A percentile compares a stretch with the other conserved stretches of the same genome.
Conservation (phyloP, 1,139 yeast species). For the Yamadazyma trypodendri region DNA sequence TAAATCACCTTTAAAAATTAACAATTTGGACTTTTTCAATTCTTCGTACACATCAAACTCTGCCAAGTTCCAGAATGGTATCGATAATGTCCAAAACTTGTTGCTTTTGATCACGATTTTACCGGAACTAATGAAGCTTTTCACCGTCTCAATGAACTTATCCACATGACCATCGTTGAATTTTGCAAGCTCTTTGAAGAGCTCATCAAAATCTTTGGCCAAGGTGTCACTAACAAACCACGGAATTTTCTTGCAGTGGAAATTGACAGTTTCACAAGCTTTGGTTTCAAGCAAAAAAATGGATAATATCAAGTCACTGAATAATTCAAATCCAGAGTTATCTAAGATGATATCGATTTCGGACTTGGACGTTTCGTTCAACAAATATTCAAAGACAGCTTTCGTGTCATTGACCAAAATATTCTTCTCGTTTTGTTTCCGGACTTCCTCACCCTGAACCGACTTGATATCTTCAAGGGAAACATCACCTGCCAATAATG, state of each 20-base stretch:
- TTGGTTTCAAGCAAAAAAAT: constrained; percentile 73
- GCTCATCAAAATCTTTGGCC: constrained; percentile 68
- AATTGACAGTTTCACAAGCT: constrained; percentile 58
- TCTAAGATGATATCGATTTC: constrained; percentile 81
- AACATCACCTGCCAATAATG: constrained; percentile 79
- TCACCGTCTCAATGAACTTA: constrained; percentile 38
- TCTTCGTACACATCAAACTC: constrained; percentile 27
- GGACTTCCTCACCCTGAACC: constrained; percentile 85
- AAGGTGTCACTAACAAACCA: constrained; percentile 98
- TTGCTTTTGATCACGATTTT: constrained; percentile 58
- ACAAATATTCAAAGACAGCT: constrained; percentile 56
- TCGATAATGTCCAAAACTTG: constrained; percentile 82
- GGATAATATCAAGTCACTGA: constrained; percentile 78
- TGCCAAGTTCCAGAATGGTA: constrained; percentile 72
- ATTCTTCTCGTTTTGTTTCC: constrained; percentile 80
- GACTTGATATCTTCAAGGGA: constrained; percentile 81
- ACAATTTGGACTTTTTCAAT: constrained; percentile 54
- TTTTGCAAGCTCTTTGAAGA: constrained; percentile 60
- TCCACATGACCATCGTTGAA: constrained; percentile 47
- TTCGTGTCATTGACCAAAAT: constrained; percentile 76
- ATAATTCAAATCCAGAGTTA: constrained; percentile 93
- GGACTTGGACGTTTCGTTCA: constrained; percentile 34
- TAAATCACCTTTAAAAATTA: constrained; percentile 91
- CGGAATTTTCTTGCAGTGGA: constrained; percentile 89
- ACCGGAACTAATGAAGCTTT: constrained; percentile 50